Evolutionary conservation across 257 asterid species (phyloP).

Genomic region (Plantago major): DNA sequence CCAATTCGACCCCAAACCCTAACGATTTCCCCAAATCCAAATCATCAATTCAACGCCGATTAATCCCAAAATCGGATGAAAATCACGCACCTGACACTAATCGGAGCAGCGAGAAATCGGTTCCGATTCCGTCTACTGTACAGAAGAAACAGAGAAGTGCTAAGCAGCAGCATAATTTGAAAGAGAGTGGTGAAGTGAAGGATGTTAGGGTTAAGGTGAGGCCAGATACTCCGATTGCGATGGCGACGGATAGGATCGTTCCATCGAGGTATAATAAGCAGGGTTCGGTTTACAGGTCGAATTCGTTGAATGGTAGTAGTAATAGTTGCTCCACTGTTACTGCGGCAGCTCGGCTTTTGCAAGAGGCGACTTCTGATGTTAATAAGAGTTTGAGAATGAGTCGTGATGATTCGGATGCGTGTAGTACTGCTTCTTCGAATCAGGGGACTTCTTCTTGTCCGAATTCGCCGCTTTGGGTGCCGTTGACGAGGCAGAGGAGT

Average conservation of each 20-base stretch:
- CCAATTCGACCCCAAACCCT: slow-evolving; percentile 20
- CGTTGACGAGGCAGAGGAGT: slow-evolving; percentile 27
- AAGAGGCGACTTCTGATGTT: slow-evolving; percentile 49
- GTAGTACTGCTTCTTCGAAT: slow-evolving; percentile 10
- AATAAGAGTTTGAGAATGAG: slow-evolving; percentile 19
- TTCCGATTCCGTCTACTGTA: slow-evolving; percentile 11
- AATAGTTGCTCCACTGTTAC: slow-evolving; percentile 24
- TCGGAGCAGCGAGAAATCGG: slow-evolving; percentile 16
- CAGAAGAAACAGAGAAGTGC: too few species aligned
- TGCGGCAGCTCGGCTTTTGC: slow-evolving; percentile 72
- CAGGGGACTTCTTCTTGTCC: slow-evolving; percentile 33
- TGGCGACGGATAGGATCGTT: slow-evolving; percentile 44
- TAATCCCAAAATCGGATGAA: slow-evolving; percentile 21
- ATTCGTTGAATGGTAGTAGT: slow-evolving; percentile 23
- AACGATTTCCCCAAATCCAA: slow-evolving; percentile 24
- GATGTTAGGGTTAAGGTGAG: slow-evolving; percentile 12
- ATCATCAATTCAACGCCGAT: slow-evolving; percentile 22
- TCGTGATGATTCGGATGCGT: slow-evolving; percentile 28
- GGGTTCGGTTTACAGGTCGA: slow-evolving; percentile 30
- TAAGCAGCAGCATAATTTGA: too few species aligned
- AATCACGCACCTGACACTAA: slow-evolving; percentile 28
- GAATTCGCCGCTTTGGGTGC: slow-evolving; percentile 26
- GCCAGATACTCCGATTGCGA: slow-evolving; percentile 51
- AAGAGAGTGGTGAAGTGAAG: too few species aligned
- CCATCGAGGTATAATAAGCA: slow-evolving; percentile 54